phyloP scores from a whole-genome alignment of 2,329 filamentous ascomycete genomes.

The Claviceps fusiformis region DNA sequence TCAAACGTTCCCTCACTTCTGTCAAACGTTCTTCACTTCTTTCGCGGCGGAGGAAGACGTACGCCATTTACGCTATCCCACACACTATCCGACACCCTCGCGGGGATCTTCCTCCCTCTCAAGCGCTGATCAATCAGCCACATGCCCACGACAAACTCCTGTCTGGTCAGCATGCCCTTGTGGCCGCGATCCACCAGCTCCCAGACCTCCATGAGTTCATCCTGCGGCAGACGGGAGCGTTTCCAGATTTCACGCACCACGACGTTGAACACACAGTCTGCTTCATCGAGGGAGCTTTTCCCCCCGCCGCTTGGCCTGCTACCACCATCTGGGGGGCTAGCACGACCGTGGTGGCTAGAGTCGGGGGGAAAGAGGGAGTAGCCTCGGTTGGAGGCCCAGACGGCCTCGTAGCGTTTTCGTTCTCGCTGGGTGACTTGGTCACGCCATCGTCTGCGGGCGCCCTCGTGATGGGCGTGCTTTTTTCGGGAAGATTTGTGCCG shows the following conservation, averaged over 20 bases:
- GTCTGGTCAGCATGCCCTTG: constrained; percentile 43
- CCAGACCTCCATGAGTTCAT: constrained; percentile 65
- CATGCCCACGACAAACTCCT: constrained; percentile 71
- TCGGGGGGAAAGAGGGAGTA: constrained; percentile 17
- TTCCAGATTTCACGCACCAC: constrained; percentile 65
- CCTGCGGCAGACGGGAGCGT: constrained; percentile 50
- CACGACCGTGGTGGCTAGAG: constrained; percentile 8
- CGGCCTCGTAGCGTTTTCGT: constrained; percentile 67
- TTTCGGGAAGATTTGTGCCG: constrained; percentile 38
- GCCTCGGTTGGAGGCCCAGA: constrained; percentile 73
- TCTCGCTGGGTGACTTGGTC: constrained; percentile 60
- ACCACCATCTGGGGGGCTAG: constrained; percentile 1
- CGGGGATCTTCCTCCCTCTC: constrained; percentile 65
- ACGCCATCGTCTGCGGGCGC: constrained; percentile 61
- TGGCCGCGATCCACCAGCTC: constrained; percentile 51
- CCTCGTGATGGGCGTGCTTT: constrained; percentile 66
- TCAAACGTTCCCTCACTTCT: too few species aligned
- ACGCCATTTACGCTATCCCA: constrained; percentile 54
- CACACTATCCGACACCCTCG: constrained; percentile 57
- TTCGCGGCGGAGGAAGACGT: constrained; percentile 20
- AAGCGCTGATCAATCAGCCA: constrained; percentile 73
- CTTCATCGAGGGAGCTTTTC: constrained; percentile 12
- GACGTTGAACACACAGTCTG: constrained; percentile 48
- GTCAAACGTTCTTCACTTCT: background rate
- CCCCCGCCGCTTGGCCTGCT: constrained; percentile 9